Conservation (phyloP, 306 rosid species). For the Abrus pulchellus region DNA sequence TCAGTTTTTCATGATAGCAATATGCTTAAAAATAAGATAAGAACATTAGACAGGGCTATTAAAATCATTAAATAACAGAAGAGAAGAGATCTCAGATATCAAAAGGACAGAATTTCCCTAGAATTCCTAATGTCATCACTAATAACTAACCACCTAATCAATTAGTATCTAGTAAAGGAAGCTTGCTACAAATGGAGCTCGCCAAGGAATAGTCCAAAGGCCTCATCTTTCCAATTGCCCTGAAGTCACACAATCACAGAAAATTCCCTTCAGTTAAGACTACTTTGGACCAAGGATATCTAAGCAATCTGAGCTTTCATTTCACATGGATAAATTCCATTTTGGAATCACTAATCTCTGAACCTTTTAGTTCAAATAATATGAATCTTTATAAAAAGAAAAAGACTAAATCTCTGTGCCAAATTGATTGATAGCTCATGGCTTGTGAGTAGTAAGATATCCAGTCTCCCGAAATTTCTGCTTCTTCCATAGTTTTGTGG, state of each 20-base stretch:
- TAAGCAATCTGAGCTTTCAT: conserved; percentile 13
- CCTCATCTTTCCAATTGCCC: conserved; percentile 29
- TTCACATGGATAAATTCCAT: conserved; percentile 6
- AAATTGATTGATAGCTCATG: conserved; percentile 2
- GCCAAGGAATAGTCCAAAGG: background rate
- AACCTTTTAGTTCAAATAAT: background rate
- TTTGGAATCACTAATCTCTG: background rate
- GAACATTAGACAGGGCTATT: background rate
- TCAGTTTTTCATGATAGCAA: conserved; percentile 23
- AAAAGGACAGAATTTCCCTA: conserved; percentile 14
- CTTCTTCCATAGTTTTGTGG: background rate
- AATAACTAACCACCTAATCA: conserved; percentile 32
- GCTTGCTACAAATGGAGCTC: conserved; percentile 17
- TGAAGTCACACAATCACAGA: conserved; percentile 17
- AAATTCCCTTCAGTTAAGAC: conserved; percentile 16
- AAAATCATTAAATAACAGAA: conserved; percentile 37
- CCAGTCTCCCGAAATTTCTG: conserved; percentile 18
- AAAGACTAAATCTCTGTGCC: background rate
- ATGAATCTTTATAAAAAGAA: background rate
- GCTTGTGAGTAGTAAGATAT: background rate
- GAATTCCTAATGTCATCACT: conserved; percentile 17
- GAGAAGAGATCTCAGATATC: conserved; percentile 26
- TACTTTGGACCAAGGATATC: conserved; percentile 30
- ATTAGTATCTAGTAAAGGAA: conserved; percentile 8
- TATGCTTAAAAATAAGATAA: conserved; percentile 1